phyloP scores from a whole-genome alignment of 495 filamentous ascomycete species.

The Aspergillus haitiensis region DNA sequence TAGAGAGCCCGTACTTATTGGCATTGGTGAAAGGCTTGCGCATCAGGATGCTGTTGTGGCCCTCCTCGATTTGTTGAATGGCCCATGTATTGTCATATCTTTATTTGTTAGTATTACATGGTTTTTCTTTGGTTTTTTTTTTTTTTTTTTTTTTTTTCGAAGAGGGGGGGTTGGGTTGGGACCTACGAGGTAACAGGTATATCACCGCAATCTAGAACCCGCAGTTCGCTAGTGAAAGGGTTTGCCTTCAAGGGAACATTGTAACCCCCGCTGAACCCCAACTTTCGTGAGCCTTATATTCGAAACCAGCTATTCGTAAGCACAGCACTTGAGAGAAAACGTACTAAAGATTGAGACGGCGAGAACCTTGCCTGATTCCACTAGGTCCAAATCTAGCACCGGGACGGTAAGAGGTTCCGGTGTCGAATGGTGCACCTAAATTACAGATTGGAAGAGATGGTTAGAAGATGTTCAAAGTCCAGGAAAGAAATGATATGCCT shows the following conservation, averaged over 20 bases:
- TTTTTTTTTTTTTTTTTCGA: too few species aligned
- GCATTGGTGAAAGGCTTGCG: conserved; percentile 50
- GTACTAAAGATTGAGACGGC: conserved; percentile 67
- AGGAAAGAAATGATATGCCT: conserved; percentile 5
- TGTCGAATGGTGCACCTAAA: conserved; percentile 61
- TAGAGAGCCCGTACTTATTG: conserved; percentile 50
- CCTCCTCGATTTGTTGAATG: conserved; percentile 71
- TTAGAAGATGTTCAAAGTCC: neutral
- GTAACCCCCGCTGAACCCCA: conserved; percentile 60
- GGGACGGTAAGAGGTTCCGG: conserved; percentile 73
- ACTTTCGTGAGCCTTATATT: conserved; percentile 51
- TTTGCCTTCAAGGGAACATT: conserved; percentile 61
- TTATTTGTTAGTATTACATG: conserved; percentile 1
- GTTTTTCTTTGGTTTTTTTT: neutral
- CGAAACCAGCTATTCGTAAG: conserved; percentile 4
- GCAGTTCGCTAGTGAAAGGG: conserved; percentile 65
- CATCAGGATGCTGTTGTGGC: conserved; percentile 55
- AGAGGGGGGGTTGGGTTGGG: conserved; percentile 1
- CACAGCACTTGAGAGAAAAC: conserved; percentile 24
- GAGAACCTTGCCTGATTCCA: conserved; percentile 78
- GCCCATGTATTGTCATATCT: conserved; percentile 72
- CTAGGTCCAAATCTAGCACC: conserved; percentile 82
- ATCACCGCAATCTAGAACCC: conserved; percentile 74
- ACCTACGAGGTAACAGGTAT: conserved; percentile 66
- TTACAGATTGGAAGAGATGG: neutral